Evolutionary conservation across 768 basidiomycete genomes (phyloP).

Genomic region (Dictyophora rubrovolvata): DNA sequence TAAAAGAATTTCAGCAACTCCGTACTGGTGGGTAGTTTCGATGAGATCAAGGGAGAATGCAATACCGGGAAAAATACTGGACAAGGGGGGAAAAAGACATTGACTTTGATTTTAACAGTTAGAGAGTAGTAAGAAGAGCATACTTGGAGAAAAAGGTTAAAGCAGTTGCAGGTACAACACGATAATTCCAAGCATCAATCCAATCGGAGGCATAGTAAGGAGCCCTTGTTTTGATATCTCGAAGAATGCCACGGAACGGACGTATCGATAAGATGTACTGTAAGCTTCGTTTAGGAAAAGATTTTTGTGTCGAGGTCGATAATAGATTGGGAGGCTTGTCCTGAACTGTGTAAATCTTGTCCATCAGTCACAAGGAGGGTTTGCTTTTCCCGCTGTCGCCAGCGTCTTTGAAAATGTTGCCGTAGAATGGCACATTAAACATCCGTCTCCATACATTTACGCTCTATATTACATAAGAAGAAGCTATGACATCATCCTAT

Average conservation of each 20-base stretch:
- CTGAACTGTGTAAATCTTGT: background rate
- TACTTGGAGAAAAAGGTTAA: constrained; percentile 83
- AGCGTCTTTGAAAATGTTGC: no score
- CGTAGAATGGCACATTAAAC: background rate
- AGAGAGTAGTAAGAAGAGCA: constrained; percentile 15
- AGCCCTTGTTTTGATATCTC: constrained; percentile 58
- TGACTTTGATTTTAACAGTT: background rate
- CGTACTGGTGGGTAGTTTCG: constrained; percentile 83
- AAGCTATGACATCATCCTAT: background rate
- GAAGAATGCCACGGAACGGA: constrained; percentile 44
- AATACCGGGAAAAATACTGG: constrained; percentile 76
- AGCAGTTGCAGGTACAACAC: constrained; percentile 78
- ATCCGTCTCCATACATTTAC: background rate
- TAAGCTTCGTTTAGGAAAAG: background rate
- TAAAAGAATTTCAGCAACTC: constrained; percentile 76
- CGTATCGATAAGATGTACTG: background rate
- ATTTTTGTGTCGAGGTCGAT: background rate
- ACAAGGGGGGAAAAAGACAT: no score
- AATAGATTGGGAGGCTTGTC: background rate
- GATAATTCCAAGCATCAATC: constrained; percentile 86
- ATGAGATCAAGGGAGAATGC: constrained; percentile 90
- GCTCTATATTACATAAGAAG: background rate
- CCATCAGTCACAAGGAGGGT: no score
- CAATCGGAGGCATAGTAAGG: constrained; percentile 85
- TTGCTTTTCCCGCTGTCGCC: no score